Percentiles rank a stretch among this genome's conserved stretches.
Evolutionary conservation across 1,139 yeast species (phyloP).

Genomic region (Hansenula sp.): DNA sequence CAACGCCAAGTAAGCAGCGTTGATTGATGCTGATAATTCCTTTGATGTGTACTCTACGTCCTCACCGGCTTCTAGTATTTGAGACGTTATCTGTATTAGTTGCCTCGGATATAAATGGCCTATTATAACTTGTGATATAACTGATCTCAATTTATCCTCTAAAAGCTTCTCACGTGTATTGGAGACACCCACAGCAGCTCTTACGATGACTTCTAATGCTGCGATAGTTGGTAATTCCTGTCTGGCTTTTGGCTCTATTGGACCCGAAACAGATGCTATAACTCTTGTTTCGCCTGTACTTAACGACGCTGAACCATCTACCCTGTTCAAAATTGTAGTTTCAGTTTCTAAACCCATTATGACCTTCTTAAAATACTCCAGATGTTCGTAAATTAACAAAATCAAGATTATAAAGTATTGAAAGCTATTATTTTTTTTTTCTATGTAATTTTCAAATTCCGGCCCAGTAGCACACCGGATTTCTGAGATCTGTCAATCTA

Average conservation of each 20-base stretch:
- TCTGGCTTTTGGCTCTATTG: slow-evolving; percentile 78
- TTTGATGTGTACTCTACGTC: slow-evolving; percentile 34
- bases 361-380: no score
- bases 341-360: slow-evolving; percentile 16
- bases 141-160: slow-evolving; percentile 65
- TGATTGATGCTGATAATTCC: slow-evolving; percentile 70
- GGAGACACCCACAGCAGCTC: slow-evolving; percentile 76
- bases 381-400: background rate
- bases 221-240: slow-evolving; percentile 84
- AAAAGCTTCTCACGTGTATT: slow-evolving; percentile 72
- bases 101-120: slow-evolving; percentile 79
- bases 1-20: slow-evolving; percentile 69
- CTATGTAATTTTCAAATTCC: background rate
- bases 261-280: slow-evolving; percentile 82
- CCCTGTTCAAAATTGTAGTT: slow-evolving; percentile 42
- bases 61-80: slow-evolving; percentile 63
- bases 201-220: slow-evolving; percentile 72
- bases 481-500: background rate
- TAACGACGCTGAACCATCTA: slow-evolving; percentile 78
- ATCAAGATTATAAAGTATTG: background rate
- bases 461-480: background rate
- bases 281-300: slow-evolving; percentile 49
- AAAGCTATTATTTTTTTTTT: background rate
- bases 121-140: slow-evolving; percentile 59
- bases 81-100: slow-evolving; percentile 82